Conservation (phyloP, 1,139 yeast species). For the Arxiozyma slooffiae region DNA sequence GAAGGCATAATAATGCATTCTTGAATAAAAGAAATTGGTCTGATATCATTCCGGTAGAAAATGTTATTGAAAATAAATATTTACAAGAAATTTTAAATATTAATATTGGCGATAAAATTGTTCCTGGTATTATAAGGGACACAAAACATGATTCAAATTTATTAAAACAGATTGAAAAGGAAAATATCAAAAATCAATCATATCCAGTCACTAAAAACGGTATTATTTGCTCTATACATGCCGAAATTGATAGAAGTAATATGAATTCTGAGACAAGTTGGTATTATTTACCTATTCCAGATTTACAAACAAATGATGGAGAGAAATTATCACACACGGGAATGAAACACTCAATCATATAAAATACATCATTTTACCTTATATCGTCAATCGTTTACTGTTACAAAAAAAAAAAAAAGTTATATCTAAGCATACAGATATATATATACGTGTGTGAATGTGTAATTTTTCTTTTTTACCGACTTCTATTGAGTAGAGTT, state of each 20-base stretch:
- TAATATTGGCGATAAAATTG: constrained; percentile 24
- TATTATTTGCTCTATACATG: constrained; percentile 59
- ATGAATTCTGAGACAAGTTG: constrained; percentile 47
- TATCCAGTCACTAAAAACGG: constrained; percentile 51
- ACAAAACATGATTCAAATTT: not conserved
- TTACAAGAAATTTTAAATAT: constrained; percentile 15
- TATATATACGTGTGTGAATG: constrained; percentile 5
- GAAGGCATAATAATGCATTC: constrained; percentile 49
- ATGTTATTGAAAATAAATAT: constrained; percentile 25
- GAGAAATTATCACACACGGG: constrained; percentile 8
- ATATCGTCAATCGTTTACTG: not conserved
- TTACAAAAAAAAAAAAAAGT: not conserved
- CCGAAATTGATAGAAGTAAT: constrained; percentile 52
- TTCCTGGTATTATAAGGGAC: constrained; percentile 26
- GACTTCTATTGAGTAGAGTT: constrained; percentile 57
- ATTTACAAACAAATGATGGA: constrained; percentile 43
- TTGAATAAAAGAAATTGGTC: constrained; percentile 77
- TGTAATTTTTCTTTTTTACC: constrained; percentile 14
- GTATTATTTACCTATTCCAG: constrained; percentile 67
- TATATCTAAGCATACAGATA: not conserved
- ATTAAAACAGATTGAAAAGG: not conserved
- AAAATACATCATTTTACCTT: not conserved
- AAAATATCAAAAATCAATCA: constrained; percentile 11
- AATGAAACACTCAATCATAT: constrained; percentile 20
- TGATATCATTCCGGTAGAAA: constrained; percentile 38